Conservation (phyloP, 148 eudicot species). For the Spergularia bocconei region DNA sequence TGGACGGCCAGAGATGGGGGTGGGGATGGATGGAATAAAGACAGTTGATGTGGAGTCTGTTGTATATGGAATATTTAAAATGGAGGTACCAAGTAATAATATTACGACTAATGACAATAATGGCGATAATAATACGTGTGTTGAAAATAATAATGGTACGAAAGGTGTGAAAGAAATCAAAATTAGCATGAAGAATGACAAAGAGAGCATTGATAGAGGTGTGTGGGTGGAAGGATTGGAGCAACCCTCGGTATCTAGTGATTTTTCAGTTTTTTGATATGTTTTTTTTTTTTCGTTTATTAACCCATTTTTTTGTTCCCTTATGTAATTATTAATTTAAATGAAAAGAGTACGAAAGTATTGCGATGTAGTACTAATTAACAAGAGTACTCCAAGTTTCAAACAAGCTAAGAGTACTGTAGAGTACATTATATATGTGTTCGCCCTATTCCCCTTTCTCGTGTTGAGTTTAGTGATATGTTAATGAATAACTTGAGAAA, state of each 20-base stretch:
- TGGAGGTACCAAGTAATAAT: slow-evolving; percentile 19
- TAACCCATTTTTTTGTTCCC: neutral
- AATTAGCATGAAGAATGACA: neutral
- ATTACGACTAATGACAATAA: slow-evolving; percentile 14
- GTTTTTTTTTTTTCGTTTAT: slow-evolving; percentile 8
- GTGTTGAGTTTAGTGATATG: no score
- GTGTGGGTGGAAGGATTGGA: slow-evolving; percentile 34
- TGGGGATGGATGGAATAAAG: slow-evolving; percentile 39
- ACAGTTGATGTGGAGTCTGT: slow-evolving; percentile 60
- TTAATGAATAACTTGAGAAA: no score
- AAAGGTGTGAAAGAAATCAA: neutral
- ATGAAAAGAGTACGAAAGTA: no score
- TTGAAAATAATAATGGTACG: neutral
- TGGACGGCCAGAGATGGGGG: slow-evolving; percentile 25
- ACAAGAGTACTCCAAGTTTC: no score
- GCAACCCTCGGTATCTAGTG: slow-evolving; percentile 19
- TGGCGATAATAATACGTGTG: neutral
- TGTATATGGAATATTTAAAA: slow-evolving; percentile 51
- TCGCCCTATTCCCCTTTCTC: no score
- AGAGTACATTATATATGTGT: no score
- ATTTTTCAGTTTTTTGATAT: slow-evolving; percentile 32
- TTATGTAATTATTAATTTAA: neutral
- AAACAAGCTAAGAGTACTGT: no score
- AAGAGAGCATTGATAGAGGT: slow-evolving; percentile 18
- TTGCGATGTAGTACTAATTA: no score